phyloP scores from a whole-genome alignment of 2,329 filamentous ascomycete species.

The Thermochaetoides dissita region DNA sequence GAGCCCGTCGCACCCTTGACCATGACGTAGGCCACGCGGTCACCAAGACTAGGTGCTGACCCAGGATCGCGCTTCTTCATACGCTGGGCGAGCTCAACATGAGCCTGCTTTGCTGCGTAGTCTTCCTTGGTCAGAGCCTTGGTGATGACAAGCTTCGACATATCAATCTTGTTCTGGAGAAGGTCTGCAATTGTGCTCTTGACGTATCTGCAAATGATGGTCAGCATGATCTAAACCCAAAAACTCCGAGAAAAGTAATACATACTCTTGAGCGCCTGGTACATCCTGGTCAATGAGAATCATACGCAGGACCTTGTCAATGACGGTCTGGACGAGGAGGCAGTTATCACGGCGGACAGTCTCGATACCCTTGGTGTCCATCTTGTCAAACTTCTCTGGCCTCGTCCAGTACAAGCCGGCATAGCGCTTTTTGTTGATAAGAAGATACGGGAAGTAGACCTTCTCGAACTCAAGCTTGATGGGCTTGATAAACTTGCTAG shows the following conservation, averaged over 20 bases:
- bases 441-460: conserved; percentile 91
- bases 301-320: conserved; percentile 91
- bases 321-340: conserved; percentile 85
- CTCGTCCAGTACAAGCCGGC: conserved; percentile 97
- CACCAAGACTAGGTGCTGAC: conserved; percentile 80
- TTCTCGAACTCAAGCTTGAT: conserved; percentile 99
- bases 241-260: conserved; percentile 12
- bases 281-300: conserved; percentile 89
- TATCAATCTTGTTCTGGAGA: conserved; percentile 93
- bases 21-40: conserved; percentile 97
- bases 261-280: conserved; percentile 82
- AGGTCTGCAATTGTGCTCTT: conserved; percentile 92
- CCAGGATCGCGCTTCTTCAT: conserved; percentile 97
- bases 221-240: conserved; percentile 15
- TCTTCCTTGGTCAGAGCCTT: conserved; percentile 86
- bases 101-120: conserved; percentile 86
- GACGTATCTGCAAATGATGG: conserved; percentile 54
- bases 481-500: conserved; percentile 82
- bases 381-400: conserved; percentile 91
- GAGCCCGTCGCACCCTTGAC: conserved; percentile 77
- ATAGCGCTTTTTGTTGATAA: conserved; percentile 99
- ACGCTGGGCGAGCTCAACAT: conserved; percentile 85
- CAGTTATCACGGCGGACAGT: conserved; percentile 96
- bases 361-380: conserved; percentile 99
- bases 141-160: conserved; percentile 98